phyloP scores from a whole-genome alignment of 768 basidiomycete species.

The Gloeophyllum trabeum region DNA sequence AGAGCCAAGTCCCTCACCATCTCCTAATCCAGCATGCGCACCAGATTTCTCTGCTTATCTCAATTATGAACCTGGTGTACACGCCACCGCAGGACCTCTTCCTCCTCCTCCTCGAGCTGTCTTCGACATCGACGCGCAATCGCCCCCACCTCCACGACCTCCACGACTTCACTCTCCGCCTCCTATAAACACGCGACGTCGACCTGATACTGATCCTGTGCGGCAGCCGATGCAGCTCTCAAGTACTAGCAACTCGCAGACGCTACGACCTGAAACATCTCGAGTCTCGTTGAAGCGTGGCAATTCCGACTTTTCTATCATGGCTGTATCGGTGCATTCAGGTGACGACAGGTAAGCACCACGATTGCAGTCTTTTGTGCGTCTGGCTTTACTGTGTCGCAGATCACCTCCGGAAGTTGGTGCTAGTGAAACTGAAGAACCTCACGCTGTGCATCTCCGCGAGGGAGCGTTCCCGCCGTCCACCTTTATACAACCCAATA shows the following conservation, averaged over 20 bases:
- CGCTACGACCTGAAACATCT: constrained; percentile 2
- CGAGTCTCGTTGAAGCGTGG: constrained; percentile 1
- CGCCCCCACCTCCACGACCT: constrained; percentile 24
- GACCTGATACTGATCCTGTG: constrained; percentile 41
- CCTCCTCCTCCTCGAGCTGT: constrained; percentile 57
- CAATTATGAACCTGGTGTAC: constrained; percentile 53
- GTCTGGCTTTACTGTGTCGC: too few relatives aligned
- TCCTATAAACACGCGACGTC: constrained; percentile 21
- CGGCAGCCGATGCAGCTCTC: constrained; percentile 53
- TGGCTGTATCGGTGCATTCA: neutral
- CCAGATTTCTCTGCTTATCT: constrained; percentile 27
- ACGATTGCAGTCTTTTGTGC: too few relatives aligned
- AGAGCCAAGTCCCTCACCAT: too few relatives aligned
- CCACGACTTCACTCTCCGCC: constrained; percentile 50
- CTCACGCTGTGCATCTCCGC: constrained; percentile 22
- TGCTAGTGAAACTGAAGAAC: too few relatives aligned
- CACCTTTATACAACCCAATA: too few relatives aligned
- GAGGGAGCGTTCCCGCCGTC: constrained; percentile 62
- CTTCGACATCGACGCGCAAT: constrained; percentile 19
- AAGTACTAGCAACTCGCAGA: constrained; percentile 21
- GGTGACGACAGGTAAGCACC: constrained; percentile 5
- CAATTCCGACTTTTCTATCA: constrained; percentile 1
- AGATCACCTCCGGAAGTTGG: too few relatives aligned
- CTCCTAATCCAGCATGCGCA: too few relatives aligned
- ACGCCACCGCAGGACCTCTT: constrained; percentile 64